phyloP scores from a whole-genome alignment of 1,284 basidiomycete species.

The Apiotrichum veenhuisii region DNA sequence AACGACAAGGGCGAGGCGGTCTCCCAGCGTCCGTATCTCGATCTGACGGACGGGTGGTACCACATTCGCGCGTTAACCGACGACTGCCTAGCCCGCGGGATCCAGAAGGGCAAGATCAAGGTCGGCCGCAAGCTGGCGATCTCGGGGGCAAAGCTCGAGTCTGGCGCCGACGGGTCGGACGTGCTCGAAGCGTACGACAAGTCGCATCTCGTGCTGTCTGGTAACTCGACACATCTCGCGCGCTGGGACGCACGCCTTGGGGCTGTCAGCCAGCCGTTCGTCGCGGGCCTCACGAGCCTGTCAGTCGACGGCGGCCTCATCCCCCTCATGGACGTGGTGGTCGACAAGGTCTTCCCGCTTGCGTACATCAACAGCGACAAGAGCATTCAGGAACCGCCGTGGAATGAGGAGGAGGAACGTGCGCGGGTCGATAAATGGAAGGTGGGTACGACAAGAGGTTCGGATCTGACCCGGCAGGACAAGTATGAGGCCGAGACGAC shows the following conservation, averaged over 20 bases:
- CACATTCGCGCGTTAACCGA: conserved; percentile 73
- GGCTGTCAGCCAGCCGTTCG: conserved; percentile 58
- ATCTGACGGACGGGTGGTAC: conserved; percentile 97
- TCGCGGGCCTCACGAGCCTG: conserved; percentile 74
- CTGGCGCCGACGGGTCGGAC: conserved; percentile 72
- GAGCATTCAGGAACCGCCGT: conserved; percentile 58
- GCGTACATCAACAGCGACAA: conserved; percentile 55
- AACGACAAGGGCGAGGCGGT: conserved; percentile 52
- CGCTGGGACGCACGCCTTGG: conserved; percentile 86
- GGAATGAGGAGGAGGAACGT: conserved; percentile 67
- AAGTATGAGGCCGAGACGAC: conserved; percentile 34
- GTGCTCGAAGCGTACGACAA: conserved; percentile 72
- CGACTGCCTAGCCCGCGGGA: conserved; percentile 65
- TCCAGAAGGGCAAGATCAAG: conserved; percentile 61
- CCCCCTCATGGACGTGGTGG: conserved; percentile 68
- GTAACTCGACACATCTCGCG: conserved; percentile 80
- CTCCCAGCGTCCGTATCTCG: conserved; percentile 54
- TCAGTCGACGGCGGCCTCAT: conserved; percentile 77
- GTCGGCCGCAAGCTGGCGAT: conserved; percentile 80
- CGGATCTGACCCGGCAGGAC: conserved; percentile 24
- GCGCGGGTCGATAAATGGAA: conserved; percentile 63
- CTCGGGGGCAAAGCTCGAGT: conserved; percentile 71
- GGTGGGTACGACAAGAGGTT: conserved; percentile 51
- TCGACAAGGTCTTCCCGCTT: conserved; percentile 59
- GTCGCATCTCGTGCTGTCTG: conserved; percentile 65